Base-by-base conservation (phyloP, 2,329 filamentous ascomycete species). In the Epicoccum nigrum region DNA sequence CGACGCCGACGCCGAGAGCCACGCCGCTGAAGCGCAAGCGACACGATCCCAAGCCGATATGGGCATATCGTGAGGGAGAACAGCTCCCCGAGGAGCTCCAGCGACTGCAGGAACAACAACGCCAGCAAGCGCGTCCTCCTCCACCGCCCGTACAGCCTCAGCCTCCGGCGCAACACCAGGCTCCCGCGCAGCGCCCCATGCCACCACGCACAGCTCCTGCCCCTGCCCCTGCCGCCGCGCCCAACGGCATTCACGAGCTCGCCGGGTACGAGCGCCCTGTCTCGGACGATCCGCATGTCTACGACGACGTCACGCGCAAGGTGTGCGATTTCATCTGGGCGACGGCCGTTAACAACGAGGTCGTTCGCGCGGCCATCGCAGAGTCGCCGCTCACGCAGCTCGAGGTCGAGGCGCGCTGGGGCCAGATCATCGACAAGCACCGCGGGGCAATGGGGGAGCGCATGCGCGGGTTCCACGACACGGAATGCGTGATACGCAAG, bases 381-480 rank as follows among this genome's bases (percentile, higher is more conserved):
- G 75, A 81, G 48, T 76, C 80, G 9, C 81, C 83, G 13, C 85
- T 85, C 6, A 87, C 92, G 12, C 83, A 90, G 54, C 86, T 97
- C 45, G 94, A 99, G 74, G 89, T 99, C 46, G 94, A 99, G 76
- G 94, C 92, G 8, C 97, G 97, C 73, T 79, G 97, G 39, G 94
- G 94, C 15, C 87, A 86, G 20, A 80, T 97, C 12, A 86, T 85
- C 67, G 83, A 87, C 54, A 89, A 85, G 6, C 84, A 87, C 49
- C 80, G 86, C 4, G 31, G 37, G 30, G 13, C 31, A 38, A 83
- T 90, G n/a, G 77, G 92, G 20, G 35, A 47, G 17, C 77, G 82
- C 8, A 74, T 92, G 8, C 84, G 85, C 5, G 80, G 94, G 4
- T 73, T 81, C 17, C 87, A 89, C 0, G 89, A 94, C 69, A 88